Evolutionary conservation across 176 grass and related monocot genomes (phyloP).

Genomic region (Cenchrus purpureus): DNA sequence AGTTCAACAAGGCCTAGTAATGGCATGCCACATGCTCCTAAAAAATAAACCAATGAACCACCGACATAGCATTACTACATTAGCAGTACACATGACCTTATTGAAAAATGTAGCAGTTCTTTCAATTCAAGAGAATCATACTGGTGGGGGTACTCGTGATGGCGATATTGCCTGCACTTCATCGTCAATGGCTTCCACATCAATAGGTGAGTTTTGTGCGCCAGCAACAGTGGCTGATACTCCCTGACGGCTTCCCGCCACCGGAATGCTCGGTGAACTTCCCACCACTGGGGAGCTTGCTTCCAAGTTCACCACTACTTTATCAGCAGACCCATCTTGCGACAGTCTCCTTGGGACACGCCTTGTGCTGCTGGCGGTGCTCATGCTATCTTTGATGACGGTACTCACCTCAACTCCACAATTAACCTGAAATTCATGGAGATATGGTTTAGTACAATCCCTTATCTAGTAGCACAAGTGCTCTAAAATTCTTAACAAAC

Average conservation of each 20-base stretch:
- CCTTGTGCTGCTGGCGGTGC: slow-evolving; percentile 15
- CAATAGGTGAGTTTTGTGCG: slow-evolving; percentile 43
- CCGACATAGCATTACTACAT: background rate
- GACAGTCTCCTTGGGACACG: slow-evolving; percentile 33
- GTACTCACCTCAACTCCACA: slow-evolving; percentile 7
- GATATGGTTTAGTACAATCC: slow-evolving; percentile 6
- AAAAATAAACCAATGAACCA: background rate
- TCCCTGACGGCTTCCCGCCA: background rate
- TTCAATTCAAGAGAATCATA: slow-evolving; percentile 14
- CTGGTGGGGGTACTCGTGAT: slow-evolving; percentile 49
- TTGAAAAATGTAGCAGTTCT: background rate
- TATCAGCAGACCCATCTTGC: slow-evolving; percentile 40
- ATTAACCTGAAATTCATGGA: slow-evolving; percentile 39
- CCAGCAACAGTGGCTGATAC: slow-evolving; percentile 11
- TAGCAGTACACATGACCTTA: background rate
- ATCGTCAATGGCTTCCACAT: slow-evolving; percentile 54
- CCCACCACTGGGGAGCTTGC: slow-evolving; percentile 5
- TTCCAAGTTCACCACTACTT: slow-evolving; percentile 45
- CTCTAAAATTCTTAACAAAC: background rate
- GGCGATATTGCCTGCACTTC: slow-evolving; percentile 49
- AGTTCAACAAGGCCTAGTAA: background rate
- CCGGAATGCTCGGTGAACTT: slow-evolving; percentile 14
- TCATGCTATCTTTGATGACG: slow-evolving; percentile 41
- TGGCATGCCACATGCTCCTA: background rate
- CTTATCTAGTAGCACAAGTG: background rate